Percentiles rank a stretch among this genome's conserved stretches.
phyloP scores from a whole-genome alignment of 2,329 filamentous ascomycete genomes.

The Epichloe glyceriae region DNA sequence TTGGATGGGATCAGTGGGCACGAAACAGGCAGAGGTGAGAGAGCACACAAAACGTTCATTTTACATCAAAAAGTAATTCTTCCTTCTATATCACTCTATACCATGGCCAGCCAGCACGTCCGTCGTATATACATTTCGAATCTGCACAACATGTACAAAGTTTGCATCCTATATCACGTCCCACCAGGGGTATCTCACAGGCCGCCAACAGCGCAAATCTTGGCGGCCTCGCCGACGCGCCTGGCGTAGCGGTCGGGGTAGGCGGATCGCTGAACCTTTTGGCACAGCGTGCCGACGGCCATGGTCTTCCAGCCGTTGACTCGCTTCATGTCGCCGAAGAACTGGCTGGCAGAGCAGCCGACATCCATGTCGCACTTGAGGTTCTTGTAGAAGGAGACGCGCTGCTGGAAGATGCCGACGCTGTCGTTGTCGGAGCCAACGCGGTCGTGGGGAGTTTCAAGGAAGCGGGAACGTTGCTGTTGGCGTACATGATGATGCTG shows the following conservation, averaged over 20 bases:
- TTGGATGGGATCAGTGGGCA: background rate
- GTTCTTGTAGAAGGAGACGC: conserved; percentile 11
- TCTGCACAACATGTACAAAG: background rate
- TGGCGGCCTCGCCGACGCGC: conserved; percentile 8
- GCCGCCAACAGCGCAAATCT: conserved; percentile 10
- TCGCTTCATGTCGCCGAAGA: conserved; percentile 10
- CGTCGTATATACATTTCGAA: background rate
- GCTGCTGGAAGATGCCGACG: conserved; percentile 14
- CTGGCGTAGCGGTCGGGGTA: conserved; percentile 10
- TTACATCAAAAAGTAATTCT: too few species aligned
- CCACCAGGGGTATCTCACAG: background rate
- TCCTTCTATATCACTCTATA: too few species aligned
- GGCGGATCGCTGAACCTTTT: conserved; percentile 12
- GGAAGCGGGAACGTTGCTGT: conserved; percentile 10
- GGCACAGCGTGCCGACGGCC: conserved; percentile 11
- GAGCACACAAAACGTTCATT: background rate
- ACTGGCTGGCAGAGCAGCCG: conserved; percentile 11
- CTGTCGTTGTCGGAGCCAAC: conserved; percentile 12
- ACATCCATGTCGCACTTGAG: conserved; percentile 12
- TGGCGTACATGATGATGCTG: conserved; percentile 10
- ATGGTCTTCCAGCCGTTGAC: conserved; percentile 12
- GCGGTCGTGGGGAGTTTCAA: conserved; percentile 9
- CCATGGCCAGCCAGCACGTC: too few species aligned
- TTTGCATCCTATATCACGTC: background rate
- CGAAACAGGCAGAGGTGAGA: background rate